A percentile compares a stretch with the other conserved stretches of the same genome.
Evolutionary conservation across 345 rosid species (phyloP).

Genomic region (Hypericum perforatum): DNA sequence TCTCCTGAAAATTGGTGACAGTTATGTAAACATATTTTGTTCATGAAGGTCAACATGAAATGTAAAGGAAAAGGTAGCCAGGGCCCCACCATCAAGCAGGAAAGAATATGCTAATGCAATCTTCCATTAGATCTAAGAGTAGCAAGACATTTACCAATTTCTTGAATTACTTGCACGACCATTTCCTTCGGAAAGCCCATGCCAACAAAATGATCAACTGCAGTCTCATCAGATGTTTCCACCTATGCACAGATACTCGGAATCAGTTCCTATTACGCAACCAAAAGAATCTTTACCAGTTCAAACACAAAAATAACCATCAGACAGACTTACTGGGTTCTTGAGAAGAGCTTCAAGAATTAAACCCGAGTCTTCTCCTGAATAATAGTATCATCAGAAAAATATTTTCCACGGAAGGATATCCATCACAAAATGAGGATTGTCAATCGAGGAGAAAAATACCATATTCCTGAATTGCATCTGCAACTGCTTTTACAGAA

Average conservation of each 20-base stretch:
- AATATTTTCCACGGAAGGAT: not conserved
- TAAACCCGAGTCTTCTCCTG: constrained; percentile 41
- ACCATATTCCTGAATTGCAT: constrained; percentile 63
- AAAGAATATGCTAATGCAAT: too few relatives aligned
- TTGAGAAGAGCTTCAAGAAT: constrained; percentile 49
- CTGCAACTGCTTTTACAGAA: constrained; percentile 42
- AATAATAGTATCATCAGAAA: constrained; percentile 11
- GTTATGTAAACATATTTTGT: not conserved
- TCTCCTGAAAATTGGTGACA: constrained; percentile 35
- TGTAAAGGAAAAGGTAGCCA: too few relatives aligned
- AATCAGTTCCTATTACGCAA: constrained; percentile 8
- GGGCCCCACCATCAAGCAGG: too few relatives aligned
- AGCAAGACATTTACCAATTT: constrained; percentile 32
- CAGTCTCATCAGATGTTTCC: constrained; percentile 28
- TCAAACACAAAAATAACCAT: constrained; percentile 3
- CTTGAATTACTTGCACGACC: constrained; percentile 38
- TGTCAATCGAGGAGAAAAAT: constrained; percentile 4
- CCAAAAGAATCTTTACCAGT: not conserved
- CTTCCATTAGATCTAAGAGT: not conserved
- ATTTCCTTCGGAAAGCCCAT: constrained; percentile 46
- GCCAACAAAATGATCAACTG: constrained; percentile 38
- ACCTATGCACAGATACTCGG: constrained; percentile 16
- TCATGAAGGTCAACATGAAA: not conserved
- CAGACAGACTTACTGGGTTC: constrained; percentile 32
- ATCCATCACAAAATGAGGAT: not conserved